These are phyloP conservation scores for Hemerocallis citrina DNA, from an alignment of 106 monocot genomes.

Conservation along the genomic window DNA sequence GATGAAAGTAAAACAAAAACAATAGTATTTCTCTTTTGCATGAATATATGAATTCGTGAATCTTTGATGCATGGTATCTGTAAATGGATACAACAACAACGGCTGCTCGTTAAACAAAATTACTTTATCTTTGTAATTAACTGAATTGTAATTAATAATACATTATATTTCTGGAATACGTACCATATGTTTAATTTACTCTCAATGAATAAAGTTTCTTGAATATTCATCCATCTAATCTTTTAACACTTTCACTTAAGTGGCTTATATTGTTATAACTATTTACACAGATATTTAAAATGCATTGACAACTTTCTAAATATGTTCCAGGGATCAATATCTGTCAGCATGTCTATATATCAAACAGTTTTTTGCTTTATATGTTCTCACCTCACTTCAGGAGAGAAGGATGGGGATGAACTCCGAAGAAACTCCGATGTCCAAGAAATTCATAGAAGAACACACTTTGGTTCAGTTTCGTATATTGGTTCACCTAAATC, in stretches of 20 bases:
- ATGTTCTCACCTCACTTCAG: slow-evolving; percentile 66
- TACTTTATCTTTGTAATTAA: too few species aligned
- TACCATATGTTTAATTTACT: too few species aligned
- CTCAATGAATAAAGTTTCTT: too few species aligned
- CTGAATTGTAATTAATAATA: too few species aligned
- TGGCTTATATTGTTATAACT: not conserved
- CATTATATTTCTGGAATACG: too few species aligned
- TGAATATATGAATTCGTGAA: slow-evolving; percentile 77
- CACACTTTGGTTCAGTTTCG: slow-evolving; percentile 24
- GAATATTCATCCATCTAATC: not conserved
- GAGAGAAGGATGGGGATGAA: slow-evolving; percentile 72
- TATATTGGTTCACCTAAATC: slow-evolving; percentile 25
- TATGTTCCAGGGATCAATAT: slow-evolving; percentile 78
- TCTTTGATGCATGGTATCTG: too few species aligned
- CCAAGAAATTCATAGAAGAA: slow-evolving; percentile 68
- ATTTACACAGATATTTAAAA: too few species aligned
- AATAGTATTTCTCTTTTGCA: slow-evolving; percentile 23
- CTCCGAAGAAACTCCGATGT: slow-evolving; percentile 72
- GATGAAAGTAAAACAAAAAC: too few species aligned
- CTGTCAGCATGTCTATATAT: slow-evolving; percentile 89
- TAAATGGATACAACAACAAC: too few species aligned
- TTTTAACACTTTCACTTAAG: not conserved
- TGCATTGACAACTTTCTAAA: not conserved
- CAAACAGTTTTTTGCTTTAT: slow-evolving; percentile 89
- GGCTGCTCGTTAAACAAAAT: too few species aligned